phyloP scores from a whole-genome alignment of 495 filamentous ascomycete species.

The Barbatosphaeria neglecta region DNA sequence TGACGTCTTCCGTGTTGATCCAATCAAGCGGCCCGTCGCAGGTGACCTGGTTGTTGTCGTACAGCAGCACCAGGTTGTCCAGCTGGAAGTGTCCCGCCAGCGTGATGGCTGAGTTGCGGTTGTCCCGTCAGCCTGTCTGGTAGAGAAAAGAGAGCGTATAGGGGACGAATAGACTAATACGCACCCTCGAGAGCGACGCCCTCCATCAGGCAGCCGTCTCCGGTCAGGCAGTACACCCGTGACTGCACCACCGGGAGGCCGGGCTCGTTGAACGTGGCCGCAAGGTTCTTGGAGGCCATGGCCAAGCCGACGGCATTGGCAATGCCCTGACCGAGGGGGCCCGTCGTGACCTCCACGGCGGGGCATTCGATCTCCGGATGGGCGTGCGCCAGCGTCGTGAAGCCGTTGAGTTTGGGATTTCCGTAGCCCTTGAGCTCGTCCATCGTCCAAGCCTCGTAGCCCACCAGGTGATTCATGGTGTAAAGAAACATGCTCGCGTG shows the following conservation, averaged over 20 bases:
- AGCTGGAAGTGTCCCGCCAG: conserved; percentile 44
- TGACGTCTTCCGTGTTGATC: conserved; percentile 46
- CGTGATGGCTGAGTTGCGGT: conserved; percentile 24
- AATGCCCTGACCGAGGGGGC: conserved; percentile 48
- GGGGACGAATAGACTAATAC: background rate
- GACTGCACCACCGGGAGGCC: conserved; percentile 36
- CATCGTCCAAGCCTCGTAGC: conserved; percentile 47
- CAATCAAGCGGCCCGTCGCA: conserved; percentile 48
- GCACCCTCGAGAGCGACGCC: conserved; percentile 42
- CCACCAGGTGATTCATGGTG: conserved; percentile 43
- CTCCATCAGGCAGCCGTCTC: conserved; percentile 49
- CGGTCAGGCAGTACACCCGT: conserved; percentile 44
- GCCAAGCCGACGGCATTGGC: conserved; percentile 50
- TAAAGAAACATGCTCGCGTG: conserved; percentile 53
- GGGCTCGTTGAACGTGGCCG: conserved; percentile 40
- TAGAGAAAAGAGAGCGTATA: background rate
- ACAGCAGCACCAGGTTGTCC: conserved; percentile 44
- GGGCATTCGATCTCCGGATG: conserved; percentile 52
- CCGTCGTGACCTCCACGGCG: conserved; percentile 52
- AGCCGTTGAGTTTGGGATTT: conserved; percentile 27
- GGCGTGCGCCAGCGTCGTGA: conserved; percentile 42
- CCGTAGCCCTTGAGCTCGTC: conserved; percentile 49
- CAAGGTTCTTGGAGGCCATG: conserved; percentile 46
- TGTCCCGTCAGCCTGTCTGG: background rate
- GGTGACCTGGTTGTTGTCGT: conserved; percentile 50